Evolutionary conservation across 2,329 filamentous ascomycete genomes (phyloP).

Genomic region (Aspergillus ruber): DNA sequence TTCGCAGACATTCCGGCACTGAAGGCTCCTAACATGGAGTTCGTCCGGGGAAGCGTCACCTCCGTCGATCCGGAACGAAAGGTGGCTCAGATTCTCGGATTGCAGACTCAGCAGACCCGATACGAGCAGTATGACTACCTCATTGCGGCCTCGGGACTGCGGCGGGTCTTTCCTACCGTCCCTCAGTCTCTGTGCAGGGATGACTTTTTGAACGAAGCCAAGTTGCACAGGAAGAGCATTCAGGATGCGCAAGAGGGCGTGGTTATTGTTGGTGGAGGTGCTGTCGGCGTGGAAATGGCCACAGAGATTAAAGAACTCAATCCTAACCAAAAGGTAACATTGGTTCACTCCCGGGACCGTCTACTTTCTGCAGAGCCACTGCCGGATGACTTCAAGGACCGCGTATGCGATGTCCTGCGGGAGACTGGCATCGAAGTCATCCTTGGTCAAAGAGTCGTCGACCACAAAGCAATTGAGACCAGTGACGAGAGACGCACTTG

Average conservation of each 20-base stretch:
- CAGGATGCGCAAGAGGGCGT: conserved; percentile 45
- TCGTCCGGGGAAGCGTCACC: conserved; percentile 60
- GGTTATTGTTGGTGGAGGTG: conserved; percentile 68
- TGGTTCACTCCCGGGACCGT: conserved; percentile 65
- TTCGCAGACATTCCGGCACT: conserved; percentile 62
- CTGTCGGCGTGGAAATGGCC: conserved; percentile 77
- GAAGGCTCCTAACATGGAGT: conserved; percentile 54
- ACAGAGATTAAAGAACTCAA: conserved; percentile 66
- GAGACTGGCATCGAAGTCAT: conserved; percentile 52
- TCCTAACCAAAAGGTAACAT: conserved; percentile 60
- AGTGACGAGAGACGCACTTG: conserved; percentile 13
- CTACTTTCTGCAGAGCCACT: conserved; percentile 69
- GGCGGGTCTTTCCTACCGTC: conserved; percentile 65
- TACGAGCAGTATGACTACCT: conserved; percentile 62
- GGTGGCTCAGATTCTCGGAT: conserved; percentile 51
- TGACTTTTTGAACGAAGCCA: conserved; percentile 21
- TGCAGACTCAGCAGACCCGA: conserved; percentile 37
- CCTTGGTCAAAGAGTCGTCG: conserved; percentile 21
- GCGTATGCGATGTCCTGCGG: conserved; percentile 51
- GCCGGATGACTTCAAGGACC: conserved; percentile 59
- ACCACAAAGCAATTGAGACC: conserved; percentile 14
- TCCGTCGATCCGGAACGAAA: conserved; percentile 55
- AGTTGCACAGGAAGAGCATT: conserved; percentile 26
- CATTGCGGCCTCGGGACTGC: conserved; percentile 64
- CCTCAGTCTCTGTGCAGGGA: conserved; percentile 51